Percentiles rank a stretch among this genome's conserved stretches.
phyloP scores from a whole-genome alignment of 805 yeast genomes.

The Kockiozyma suomiensis region DNA sequence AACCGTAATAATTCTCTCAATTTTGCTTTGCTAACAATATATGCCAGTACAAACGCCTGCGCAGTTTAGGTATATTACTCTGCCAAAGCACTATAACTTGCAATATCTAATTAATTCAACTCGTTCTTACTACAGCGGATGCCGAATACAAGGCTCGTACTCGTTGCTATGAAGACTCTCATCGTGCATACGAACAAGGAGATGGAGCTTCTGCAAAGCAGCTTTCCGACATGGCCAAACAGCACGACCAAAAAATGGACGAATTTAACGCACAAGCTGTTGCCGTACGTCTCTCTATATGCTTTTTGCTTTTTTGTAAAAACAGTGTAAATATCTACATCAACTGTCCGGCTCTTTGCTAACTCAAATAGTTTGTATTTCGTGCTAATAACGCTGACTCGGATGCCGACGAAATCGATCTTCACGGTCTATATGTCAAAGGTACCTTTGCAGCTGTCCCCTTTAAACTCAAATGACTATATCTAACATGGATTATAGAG shows the following conservation, averaged over 20 bases:
- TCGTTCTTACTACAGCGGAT: slow-evolving; percentile 68
- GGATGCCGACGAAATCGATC: slow-evolving; percentile 82
- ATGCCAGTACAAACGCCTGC: slow-evolving; percentile 56
- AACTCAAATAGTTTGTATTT: slow-evolving; percentile 64
- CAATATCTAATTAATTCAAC: not conserved
- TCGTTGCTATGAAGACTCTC: slow-evolving; percentile 65
- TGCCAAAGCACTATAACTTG: not conserved
- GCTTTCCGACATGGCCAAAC: slow-evolving; percentile 68
- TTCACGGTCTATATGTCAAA: slow-evolving; percentile 87
- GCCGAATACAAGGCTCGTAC: slow-evolving; percentile 60
- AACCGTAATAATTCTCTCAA: too few relatives aligned
- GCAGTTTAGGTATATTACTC: slow-evolving; percentile 47
- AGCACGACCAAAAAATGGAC: slow-evolving; percentile 63
- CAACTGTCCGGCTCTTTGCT: too few relatives aligned
- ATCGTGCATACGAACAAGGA: slow-evolving; percentile 74
- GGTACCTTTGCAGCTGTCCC: slow-evolving; percentile 20
- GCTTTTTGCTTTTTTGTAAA: not conserved
- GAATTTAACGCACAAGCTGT: slow-evolving; percentile 79
- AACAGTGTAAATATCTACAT: not conserved
- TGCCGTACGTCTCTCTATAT: slow-evolving; percentile 22
- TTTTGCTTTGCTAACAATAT: not conserved
- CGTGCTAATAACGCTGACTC: slow-evolving; percentile 85
- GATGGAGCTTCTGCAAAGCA: slow-evolving; percentile 73
- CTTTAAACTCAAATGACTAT: not conserved
- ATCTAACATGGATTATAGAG: slow-evolving; percentile 47